Conservation (phyloP, 305 asterid species). For the Fraxinus dipetala region DNA sequence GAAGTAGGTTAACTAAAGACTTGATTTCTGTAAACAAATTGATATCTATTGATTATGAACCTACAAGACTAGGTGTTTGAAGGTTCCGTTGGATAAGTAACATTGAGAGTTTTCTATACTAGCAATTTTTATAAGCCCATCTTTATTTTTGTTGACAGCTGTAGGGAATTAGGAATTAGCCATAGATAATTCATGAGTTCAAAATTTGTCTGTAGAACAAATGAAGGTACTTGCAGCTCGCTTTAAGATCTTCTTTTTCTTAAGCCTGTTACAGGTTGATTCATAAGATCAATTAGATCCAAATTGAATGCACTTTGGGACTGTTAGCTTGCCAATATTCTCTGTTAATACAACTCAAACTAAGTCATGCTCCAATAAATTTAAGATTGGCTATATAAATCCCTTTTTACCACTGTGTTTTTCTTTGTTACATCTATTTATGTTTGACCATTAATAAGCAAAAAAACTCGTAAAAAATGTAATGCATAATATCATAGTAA, state of each 20-base stretch:
- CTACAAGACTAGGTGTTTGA: background rate
- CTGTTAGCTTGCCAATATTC: background rate
- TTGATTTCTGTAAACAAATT: background rate
- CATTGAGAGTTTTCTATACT: background rate
- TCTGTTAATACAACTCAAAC: background rate
- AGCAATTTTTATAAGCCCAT: background rate
- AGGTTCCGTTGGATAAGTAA: background rate
- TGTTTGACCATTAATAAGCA: background rate
- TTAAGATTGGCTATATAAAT: background rate
- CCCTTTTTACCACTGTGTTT: background rate
- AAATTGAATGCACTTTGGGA: background rate
- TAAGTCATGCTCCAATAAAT: background rate
- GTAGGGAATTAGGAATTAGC: background rate
- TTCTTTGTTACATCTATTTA: background rate
- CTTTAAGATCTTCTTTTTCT: background rate
- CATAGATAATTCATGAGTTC: background rate
- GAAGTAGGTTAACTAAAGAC: background rate
- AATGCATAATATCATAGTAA: background rate
- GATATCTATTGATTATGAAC: background rate
- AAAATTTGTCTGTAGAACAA: background rate
- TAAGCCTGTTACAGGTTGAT: background rate
- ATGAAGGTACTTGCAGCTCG: background rate
- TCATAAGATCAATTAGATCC: background rate
- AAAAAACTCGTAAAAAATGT: background rate
- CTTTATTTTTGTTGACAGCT: background rate